Percentiles rank a stretch among this genome's conserved stretches.
Evolutionary conservation across 176 grass and related monocot genomes (phyloP).

Genomic region (Lolium multiflorum): DNA sequence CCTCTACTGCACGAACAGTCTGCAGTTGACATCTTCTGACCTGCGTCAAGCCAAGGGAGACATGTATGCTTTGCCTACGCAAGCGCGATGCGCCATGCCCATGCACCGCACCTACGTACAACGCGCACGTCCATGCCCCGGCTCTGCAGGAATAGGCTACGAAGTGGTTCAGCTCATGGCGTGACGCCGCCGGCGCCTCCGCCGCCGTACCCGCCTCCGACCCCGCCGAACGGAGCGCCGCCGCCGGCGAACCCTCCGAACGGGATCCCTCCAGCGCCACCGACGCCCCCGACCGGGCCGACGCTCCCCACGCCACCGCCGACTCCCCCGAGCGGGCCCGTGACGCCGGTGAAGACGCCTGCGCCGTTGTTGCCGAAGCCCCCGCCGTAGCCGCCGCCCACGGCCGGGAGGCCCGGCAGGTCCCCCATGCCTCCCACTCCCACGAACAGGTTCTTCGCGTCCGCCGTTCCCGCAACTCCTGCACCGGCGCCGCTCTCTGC

Average conservation of each 20-base stretch:
- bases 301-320: constrained; percentile 41
- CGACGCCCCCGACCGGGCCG: constrained; percentile 31
- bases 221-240: constrained; percentile 4
- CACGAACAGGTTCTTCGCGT: too few relatives aligned
- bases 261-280: background rate
- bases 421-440: too few relatives aligned
- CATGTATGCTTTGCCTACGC: too few relatives aligned
- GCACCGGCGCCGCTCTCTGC: background rate
- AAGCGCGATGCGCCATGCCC: too few relatives aligned
- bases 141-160: too few relatives aligned
- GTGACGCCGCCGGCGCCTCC: constrained; percentile 35
- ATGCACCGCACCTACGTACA: too few relatives aligned
- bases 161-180: constrained; percentile 20
- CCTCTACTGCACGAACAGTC: too few relatives aligned
- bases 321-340: constrained; percentile 49
- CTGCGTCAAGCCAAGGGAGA: too few relatives aligned
- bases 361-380: constrained; percentile 58
- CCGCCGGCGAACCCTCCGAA: constrained; percentile 32
- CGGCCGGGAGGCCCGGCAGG: too few relatives aligned
- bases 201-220: constrained; percentile 39
- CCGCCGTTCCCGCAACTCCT: too few relatives aligned
- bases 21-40: too few relatives aligned
- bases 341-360: constrained; percentile 60
- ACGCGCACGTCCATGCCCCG: too few relatives aligned
- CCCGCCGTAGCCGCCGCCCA: constrained; percentile 38